phyloP scores from a whole-genome alignment of 306 rosid genomes.

The Cicer yamashitae region DNA sequence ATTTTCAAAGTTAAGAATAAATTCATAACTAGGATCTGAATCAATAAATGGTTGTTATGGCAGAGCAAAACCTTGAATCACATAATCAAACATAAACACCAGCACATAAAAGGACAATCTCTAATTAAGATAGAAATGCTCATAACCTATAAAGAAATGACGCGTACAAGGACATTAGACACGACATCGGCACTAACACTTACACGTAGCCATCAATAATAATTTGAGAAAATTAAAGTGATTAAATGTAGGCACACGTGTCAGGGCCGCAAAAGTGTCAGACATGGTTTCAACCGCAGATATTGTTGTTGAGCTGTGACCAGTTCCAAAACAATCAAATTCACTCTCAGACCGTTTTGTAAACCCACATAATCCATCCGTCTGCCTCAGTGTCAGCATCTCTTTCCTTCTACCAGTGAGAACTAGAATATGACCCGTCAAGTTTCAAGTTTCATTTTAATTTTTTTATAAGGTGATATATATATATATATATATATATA shows the following conservation, averaged over 20 bases:
- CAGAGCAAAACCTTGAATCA: constrained; percentile 1
- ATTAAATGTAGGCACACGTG: too few relatives aligned
- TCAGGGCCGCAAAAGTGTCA: too few relatives aligned
- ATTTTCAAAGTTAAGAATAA: neutral
- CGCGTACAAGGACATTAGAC: too few relatives aligned
- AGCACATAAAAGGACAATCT: neutral
- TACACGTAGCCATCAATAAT: too few relatives aligned
- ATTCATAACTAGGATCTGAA: neutral
- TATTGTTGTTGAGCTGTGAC: constrained; percentile 97
- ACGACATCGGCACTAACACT: too few relatives aligned
- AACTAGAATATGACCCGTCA: too few relatives aligned
- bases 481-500: too few relatives aligned
- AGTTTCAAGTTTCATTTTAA: too few relatives aligned
- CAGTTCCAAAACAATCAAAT: constrained; percentile 88
- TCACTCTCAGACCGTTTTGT: constrained; percentile 92
- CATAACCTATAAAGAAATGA: too few relatives aligned
- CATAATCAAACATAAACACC: neutral
- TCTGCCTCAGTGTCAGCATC: constrained; percentile 89
- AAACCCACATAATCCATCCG: constrained; percentile 80
- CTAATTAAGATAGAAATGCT: neutral
- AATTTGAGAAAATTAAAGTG: too few relatives aligned
- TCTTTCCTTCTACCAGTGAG: constrained; percentile 87
- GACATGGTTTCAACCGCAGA: constrained; percentile 52
- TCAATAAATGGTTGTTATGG: neutral
- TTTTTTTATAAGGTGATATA: too few relatives aligned